These are phyloP conservation scores for Dothideomycetes sp. DNA, from an alignment of 2,329 filamentous ascomycete species.

Conservation along the genomic window DNA sequence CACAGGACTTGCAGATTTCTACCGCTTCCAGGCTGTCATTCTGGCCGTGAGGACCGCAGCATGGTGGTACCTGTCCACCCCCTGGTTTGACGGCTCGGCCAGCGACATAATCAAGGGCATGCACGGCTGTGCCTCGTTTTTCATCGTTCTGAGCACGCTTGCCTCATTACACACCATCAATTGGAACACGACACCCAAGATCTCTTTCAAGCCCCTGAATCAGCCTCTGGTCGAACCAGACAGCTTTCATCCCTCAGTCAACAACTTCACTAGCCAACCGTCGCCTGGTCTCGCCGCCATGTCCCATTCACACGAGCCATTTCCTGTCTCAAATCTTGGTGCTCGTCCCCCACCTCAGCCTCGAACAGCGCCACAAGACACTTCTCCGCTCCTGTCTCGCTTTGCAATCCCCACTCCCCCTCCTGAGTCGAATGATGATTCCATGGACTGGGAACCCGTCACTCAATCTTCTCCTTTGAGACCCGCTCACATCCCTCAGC, in stretches of 20 bases:
- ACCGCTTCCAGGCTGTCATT: conserved; percentile 54
- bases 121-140: conserved; percentile 46
- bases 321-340: conserved; percentile 29
- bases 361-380: conserved; percentile 12
- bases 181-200: conserved; percentile 4
- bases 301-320: conserved; percentile 16
- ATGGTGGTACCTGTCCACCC: conserved; percentile 24
- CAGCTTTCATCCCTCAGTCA: conserved; percentile 27
- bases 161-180: conserved; percentile 13
- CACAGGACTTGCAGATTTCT: conserved; percentile 49
- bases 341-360: conserved; percentile 14
- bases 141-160: conserved; percentile 36
- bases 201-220: conserved; percentile 12
- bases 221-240: conserved; percentile 13
- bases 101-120: conserved; percentile 30
- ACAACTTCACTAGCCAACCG: conserved; percentile 26
- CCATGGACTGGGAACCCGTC: conserved; percentile 64
- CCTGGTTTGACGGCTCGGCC: conserved; percentile 7
- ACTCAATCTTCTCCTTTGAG: conserved; percentile 8
- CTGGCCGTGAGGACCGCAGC: conserved; percentile 45
- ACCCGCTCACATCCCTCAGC: conserved; percentile 7
- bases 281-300: conserved; percentile 5
- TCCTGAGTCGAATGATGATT: conserved; percentile 35
- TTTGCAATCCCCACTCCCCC: conserved; percentile 13
- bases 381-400: conserved; percentile 14